Conservation (phyloP, 192 early-diverging fungal species). For the Coemansia sp. region DNA sequence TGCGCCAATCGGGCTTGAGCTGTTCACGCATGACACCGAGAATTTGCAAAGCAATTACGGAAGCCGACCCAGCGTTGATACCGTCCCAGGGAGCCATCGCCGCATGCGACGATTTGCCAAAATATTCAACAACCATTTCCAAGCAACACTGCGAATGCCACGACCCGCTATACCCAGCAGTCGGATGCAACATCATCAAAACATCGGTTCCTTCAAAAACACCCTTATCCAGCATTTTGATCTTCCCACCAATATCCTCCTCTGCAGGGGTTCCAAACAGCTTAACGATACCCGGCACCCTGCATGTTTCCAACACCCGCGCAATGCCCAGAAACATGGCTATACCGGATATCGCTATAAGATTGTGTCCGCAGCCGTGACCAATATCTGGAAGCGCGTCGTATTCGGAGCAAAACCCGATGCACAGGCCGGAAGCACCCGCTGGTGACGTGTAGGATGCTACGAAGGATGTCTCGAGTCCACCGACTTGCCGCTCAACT, state of each 20-base stretch:
- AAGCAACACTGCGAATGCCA: conserved; percentile 53
- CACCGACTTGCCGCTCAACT: conserved; percentile 61
- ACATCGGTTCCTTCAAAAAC: conserved; percentile 72
- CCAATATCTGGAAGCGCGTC: conserved; percentile 70
- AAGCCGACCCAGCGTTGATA: conserved; percentile 79
- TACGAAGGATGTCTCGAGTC: conserved; percentile 72
- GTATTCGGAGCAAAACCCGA: conserved; percentile 67
- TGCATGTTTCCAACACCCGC: conserved; percentile 38
- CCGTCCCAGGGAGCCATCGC: conserved; percentile 66
- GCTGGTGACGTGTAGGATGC: conserved; percentile 59
- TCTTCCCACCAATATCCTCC: conserved; percentile 72
- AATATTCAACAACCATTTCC: conserved; percentile 61
- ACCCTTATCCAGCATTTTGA: conserved; percentile 63
- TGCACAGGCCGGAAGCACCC: conserved; percentile 38
- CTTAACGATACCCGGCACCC: conserved; percentile 60
- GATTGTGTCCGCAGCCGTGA: conserved; percentile 70
- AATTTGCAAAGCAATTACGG: conserved; percentile 62
- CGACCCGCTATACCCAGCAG: conserved; percentile 53
- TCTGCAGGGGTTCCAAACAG: conserved; percentile 81
- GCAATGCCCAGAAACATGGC: conserved; percentile 60
- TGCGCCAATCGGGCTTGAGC: conserved; percentile 62
- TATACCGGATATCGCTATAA: conserved; percentile 71
- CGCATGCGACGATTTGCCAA: conserved; percentile 73
- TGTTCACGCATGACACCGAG: conserved; percentile 74
- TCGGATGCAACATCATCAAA: conserved; percentile 82